Percentiles rank a stretch among this genome's conserved stretches.
phyloP scores from a whole-genome alignment of 192 early-diverging fungal species.

The Coemansia sp. region DNA sequence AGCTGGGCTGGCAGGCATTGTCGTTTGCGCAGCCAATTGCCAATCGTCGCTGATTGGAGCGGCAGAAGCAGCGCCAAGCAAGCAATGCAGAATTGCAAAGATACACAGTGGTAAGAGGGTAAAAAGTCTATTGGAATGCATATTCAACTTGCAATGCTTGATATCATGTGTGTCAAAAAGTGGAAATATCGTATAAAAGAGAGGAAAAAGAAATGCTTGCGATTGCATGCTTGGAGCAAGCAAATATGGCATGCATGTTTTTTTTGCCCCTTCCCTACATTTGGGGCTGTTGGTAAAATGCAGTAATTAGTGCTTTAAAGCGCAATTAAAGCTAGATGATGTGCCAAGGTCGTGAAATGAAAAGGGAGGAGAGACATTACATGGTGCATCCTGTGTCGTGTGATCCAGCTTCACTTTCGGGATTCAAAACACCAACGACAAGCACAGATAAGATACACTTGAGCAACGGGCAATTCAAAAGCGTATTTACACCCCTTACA shows the following conservation, averaged over 20 bases:
- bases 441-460: too few relatives aligned
- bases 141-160: slow-evolving; percentile 6
- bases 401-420: background rate
- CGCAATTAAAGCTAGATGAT: background rate
- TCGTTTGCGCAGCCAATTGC: background rate
- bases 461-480: too few relatives aligned
- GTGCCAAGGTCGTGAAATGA: too few relatives aligned
- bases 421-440: background rate
- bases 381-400: background rate
- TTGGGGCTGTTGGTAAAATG: background rate
- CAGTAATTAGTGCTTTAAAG: slow-evolving; percentile 2
- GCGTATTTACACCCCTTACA: too few relatives aligned
- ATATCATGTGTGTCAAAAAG: background rate
- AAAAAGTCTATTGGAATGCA: background rate
- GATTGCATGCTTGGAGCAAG: too few relatives aligned
- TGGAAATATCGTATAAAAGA: background rate
- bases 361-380: background rate
- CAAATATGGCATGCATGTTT: too few relatives aligned
- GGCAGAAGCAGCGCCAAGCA: background rate
- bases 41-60: background rate
- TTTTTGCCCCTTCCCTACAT: background rate
- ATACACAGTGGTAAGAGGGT: background rate
- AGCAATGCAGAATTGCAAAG: background rate
- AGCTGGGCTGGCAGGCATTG: background rate
- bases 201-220: background rate